phyloP scores from a whole-genome alignment of 2,329 filamentous ascomycete genomes.

The Penicillium oxalicum region DNA sequence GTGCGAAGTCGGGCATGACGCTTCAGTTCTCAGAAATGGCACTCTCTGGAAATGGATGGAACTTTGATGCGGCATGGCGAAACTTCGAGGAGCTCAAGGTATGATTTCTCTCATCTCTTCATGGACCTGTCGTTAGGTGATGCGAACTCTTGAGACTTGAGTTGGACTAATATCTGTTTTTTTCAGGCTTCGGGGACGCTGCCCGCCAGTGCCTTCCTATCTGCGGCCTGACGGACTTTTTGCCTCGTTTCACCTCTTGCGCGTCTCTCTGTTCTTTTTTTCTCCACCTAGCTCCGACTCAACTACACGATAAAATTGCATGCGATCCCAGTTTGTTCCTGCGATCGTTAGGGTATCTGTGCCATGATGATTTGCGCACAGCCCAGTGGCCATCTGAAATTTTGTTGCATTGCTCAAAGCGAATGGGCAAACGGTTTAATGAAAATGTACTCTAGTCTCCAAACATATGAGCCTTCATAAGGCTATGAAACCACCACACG shows the following conservation, averaged over 20 bases:
- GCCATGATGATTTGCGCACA: conserved; percentile 8
- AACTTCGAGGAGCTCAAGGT: conserved; percentile 74
- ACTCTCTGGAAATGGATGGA: conserved; percentile 71
- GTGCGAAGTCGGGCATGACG: conserved; percentile 73
- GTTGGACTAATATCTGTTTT: conserved; percentile 16
- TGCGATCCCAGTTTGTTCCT: not conserved
- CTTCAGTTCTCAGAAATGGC: conserved; percentile 74
- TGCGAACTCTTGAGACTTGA: not conserved
- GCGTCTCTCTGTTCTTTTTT: not conserved
- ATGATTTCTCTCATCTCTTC: conserved; percentile 20
- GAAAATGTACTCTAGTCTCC: conserved; percentile 12
- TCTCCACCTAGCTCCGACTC: not conserved
- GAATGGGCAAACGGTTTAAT: conserved; percentile 23
- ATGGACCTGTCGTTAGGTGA: no score
- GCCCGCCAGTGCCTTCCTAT: conserved; percentile 47
- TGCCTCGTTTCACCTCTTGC: not conserved
- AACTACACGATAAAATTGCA: not conserved
- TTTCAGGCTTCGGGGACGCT: conserved; percentile 36
- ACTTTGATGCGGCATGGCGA: conserved; percentile 66
- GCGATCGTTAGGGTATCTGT: not conserved
- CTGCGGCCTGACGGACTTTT: conserved; percentile 15
- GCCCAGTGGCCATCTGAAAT: conserved; percentile 3
- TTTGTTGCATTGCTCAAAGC: conserved; percentile 30
- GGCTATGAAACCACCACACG: conserved; percentile 4
- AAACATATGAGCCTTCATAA: conserved; percentile 11